Base-by-base conservation (phyloP, 2,329 filamentous ascomycete species). In the Colletotrichum tofieldiae region DNA sequence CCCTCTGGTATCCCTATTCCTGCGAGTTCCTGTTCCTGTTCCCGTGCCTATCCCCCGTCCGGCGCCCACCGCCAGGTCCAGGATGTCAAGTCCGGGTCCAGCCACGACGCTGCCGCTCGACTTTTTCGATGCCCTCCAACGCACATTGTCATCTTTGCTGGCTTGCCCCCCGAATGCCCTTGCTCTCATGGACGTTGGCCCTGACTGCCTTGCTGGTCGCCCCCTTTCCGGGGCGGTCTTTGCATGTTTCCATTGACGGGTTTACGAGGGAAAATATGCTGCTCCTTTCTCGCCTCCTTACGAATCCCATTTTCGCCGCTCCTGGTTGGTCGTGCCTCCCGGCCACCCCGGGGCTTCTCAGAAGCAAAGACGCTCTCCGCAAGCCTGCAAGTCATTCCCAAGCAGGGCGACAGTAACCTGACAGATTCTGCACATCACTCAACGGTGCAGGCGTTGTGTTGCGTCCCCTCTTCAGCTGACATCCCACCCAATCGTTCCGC, bases 221-320 rank as follows among this genome's bases (percentile, higher is more conserved):
- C 47, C 47, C 45, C 11, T 37, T 37, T 29, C 26, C 35, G 3
- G 23, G n/a, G 35, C 9, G 12, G n/a, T 26, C 51, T 55, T 16
- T n/a, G 26, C 32, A 37, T 29, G 18, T 14, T 51, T 26, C 32
- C 54, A 65, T 70, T 65, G 59, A 70, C 14, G 52, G 35, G n/a
- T 65, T 49, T 71, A 72, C 70, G 66, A 72, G 61, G 29, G 39
- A 23, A 64, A 41, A 41, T 9, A 32, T 26, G n/a, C 26, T 20
- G 2, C 37, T 39, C 29, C 37, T 43, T 59, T 51, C 41, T 62
- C 60, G 67, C 61, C 61, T 52, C 67, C 41, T 66, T 55, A 66
- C 67, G 67, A 65, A 66, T 61, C 55, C 35, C 23, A 14, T 35
- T 12, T n/a, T 71, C 37, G 61, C 61, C 60, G 39, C 51, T 37